A percentile compares a stretch with the other conserved stretches of the same genome.
phyloP scores from a whole-genome alignment of 2,329 filamentous ascomycete genomes.

The Cordyceps militaris region DNA sequence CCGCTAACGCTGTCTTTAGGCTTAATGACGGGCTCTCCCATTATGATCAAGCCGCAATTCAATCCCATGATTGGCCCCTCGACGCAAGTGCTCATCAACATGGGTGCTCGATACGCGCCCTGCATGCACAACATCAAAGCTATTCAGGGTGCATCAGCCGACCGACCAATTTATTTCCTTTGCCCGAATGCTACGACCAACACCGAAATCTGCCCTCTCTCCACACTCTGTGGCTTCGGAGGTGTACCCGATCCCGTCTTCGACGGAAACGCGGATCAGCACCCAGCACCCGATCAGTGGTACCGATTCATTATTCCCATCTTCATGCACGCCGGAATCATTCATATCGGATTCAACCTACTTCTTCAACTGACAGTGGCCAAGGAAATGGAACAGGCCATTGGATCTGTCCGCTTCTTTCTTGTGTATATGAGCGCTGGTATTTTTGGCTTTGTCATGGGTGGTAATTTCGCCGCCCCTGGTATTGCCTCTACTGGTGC shows the following conservation, averaged over 20 bases:
- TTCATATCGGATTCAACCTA: conserved; percentile 95
- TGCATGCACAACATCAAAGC: conserved; percentile 83
- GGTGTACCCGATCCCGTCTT: conserved; percentile 61
- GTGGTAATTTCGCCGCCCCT: conserved; percentile 83
- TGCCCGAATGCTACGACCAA: conserved; percentile 73
- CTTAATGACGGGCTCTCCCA: conserved; percentile 68
- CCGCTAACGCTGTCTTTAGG: conserved; percentile 35
- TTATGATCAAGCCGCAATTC: conserved; percentile 75
- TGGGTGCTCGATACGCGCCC: conserved; percentile 86
- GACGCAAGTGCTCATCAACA: conserved; percentile 84
- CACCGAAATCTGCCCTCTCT: conserved; percentile 60
- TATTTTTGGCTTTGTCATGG: conserved; percentile 93
- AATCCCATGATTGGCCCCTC: conserved; percentile 98
- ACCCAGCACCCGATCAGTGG: conserved; percentile 80
- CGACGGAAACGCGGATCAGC: conserved; percentile 42
- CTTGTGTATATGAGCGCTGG: conserved; percentile 85
- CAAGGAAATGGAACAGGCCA: conserved; percentile 84
- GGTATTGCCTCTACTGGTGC: conserved; percentile 80
- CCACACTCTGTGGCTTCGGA: conserved; percentile 75
- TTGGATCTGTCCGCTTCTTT: conserved; percentile 81
- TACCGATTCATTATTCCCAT: conserved; percentile 94
- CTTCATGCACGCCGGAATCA: conserved; percentile 86
- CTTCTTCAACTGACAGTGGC: conserved; percentile 84
- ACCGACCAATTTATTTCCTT: conserved; percentile 53
- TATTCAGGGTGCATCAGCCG: conserved; percentile 45